Evolutionary conservation across 768 basidiomycete species (phyloP).

Genomic region (Leccinum truebloodii): DNA sequence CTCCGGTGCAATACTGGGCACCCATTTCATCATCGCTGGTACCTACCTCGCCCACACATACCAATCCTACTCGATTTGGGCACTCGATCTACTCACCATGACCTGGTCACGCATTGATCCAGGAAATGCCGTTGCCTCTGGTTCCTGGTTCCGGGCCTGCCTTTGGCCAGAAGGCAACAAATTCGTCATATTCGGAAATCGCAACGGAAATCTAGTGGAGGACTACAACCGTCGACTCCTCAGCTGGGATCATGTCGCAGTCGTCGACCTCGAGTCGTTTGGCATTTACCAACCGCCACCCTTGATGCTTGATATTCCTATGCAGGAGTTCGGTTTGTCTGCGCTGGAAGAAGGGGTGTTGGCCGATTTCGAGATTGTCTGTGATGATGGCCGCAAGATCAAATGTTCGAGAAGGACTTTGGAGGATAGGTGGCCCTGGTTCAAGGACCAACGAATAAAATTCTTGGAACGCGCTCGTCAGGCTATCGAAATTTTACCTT

Average conservation of each 20-base stretch:
- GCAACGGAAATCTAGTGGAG: slow-evolving; percentile 82
- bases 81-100: slow-evolving; percentile 81
- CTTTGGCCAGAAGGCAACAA: slow-evolving; percentile 84
- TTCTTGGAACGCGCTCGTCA: slow-evolving; percentile 59
- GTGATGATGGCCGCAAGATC: slow-evolving; percentile 86
- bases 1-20: slow-evolving; percentile 88
- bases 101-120: slow-evolving; percentile 88
- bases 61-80: slow-evolving; percentile 97
- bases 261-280: slow-evolving; percentile 90
- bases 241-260: slow-evolving; percentile 90
- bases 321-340: slow-evolving; percentile 84
- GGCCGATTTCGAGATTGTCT: slow-evolving; percentile 92
- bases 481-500: slow-evolving; percentile 58
- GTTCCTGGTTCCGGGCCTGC: slow-evolving; percentile 95
- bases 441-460: slow-evolving; percentile 65
- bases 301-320: slow-evolving; percentile 60
- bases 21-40: slow-evolving; percentile 90
- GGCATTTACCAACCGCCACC: slow-evolving; percentile 92
- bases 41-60: slow-evolving; percentile 94
- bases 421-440: slow-evolving; percentile 95
- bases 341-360: slow-evolving; percentile 78
- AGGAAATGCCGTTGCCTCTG: slow-evolving; percentile 78
- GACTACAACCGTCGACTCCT: slow-evolving; percentile 91
- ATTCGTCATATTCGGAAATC: slow-evolving; percentile 90
- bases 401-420: slow-evolving; percentile 81